Evolutionary conservation across 345 rosid species (phyloP).

Genomic region (Lepidium africanum): DNA sequence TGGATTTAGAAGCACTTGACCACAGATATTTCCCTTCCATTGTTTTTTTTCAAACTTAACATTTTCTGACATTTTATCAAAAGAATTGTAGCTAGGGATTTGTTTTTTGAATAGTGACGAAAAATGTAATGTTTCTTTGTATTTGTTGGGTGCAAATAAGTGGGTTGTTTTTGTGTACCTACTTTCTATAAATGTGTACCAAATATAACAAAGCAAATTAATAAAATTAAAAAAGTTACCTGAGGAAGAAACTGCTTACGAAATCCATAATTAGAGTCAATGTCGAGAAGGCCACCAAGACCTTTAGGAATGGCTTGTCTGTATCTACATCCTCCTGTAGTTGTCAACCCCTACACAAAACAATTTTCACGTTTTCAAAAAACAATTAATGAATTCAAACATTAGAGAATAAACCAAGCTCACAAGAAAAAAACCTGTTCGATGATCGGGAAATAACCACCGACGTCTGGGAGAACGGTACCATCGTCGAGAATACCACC

Average conservation of each 20-base stretch:
- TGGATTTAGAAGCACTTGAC: no score
- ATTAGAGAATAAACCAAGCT: not conserved
- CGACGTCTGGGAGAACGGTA: slow-evolving; percentile 61
- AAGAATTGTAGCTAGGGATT: not conserved
- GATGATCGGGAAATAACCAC: slow-evolving; percentile 88
- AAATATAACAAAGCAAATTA: not conserved
- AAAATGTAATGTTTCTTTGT: not conserved
- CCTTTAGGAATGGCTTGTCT: slow-evolving; percentile 82
- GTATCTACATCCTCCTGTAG: slow-evolving; percentile 75
- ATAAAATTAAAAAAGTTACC: slow-evolving; percentile 18
- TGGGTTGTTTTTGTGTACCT: not conserved
- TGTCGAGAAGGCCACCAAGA: slow-evolving; percentile 54
- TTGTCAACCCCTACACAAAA: slow-evolving; percentile 46
- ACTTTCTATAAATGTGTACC: not conserved
- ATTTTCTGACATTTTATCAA: no score
- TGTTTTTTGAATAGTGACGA: not conserved
- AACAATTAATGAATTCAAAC: not conserved
- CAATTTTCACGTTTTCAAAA: not conserved
- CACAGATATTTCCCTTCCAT: no score
- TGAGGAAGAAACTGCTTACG: slow-evolving; percentile 82
- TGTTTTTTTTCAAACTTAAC: no score
- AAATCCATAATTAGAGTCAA: slow-evolving; percentile 60
- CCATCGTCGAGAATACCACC: slow-evolving; percentile 73
- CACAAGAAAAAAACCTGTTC: slow-evolving; percentile 50
- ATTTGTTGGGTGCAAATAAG: no score